Conservation (phyloP, 345 rosid genomes). For the Aurinia saxatilis region DNA sequence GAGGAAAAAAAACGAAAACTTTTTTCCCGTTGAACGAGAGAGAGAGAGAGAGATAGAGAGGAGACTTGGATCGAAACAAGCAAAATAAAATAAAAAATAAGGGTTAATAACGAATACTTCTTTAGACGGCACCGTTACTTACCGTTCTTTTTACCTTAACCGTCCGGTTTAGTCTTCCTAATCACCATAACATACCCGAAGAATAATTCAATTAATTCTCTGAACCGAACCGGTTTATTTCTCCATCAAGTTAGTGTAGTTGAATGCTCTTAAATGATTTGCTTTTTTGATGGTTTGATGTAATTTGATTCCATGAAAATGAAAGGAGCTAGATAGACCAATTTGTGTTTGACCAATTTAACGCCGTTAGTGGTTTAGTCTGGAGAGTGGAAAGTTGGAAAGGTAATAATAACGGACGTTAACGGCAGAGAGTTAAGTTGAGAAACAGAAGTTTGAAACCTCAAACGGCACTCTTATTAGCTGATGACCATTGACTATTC, state of each 20-base stretch:
- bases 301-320: background rate
- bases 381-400: slow-evolving; percentile 1
- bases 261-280: background rate
- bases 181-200: background rate
- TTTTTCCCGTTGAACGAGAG: slow-evolving; percentile 77
- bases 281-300: background rate
- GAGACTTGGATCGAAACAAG: slow-evolving; percentile 25
- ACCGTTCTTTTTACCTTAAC: slow-evolving; percentile 36
- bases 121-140: slow-evolving; percentile 54
- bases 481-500: background rate
- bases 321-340: background rate
- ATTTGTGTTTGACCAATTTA: background rate
- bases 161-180: slow-evolving; percentile 9
- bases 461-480: slow-evolving; percentile 21
- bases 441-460: slow-evolving; percentile 18
- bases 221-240: background rate
- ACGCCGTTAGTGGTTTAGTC: slow-evolving; percentile 6
- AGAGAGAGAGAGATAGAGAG: slow-evolving; percentile 30
- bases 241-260: background rate
- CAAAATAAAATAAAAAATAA: background rate
- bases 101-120: slow-evolving; percentile 51
- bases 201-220: background rate
- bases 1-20: slow-evolving; percentile 17
- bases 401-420: slow-evolving; percentile 14
- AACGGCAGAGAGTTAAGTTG: slow-evolving; percentile 10